A percentile compares a stretch with the other conserved stretches of the same genome.
These are phyloP conservation scores for Novymonas esmeraldas DNA, from an alignment of 208 protist species.

Conservation along the genomic window DNA sequence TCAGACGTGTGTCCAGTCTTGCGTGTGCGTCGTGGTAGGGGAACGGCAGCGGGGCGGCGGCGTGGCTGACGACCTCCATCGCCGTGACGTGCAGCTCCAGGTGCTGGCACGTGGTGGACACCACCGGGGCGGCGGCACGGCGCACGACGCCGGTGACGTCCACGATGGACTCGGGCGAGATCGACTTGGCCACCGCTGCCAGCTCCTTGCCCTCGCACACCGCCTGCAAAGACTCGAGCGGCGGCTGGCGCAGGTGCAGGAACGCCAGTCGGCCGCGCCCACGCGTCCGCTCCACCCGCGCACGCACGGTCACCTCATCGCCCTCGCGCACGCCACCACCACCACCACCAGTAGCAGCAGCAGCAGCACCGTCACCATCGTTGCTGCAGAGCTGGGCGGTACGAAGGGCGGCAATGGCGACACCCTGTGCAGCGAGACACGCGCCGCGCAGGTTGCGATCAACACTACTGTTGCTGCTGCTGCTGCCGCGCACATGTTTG, in stretches of 20 bases:
- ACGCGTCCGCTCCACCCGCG: conserved; percentile 58
- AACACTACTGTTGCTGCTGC: too few relatives aligned
- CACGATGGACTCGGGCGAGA: conserved; percentile 78
- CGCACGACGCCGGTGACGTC: conserved; percentile 58
- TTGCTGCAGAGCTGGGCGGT: too few relatives aligned
- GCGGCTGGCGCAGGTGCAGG: conserved; percentile 77
- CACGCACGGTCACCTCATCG: conserved; percentile 41
- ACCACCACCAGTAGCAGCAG: too few relatives aligned
- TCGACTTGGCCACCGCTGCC: conserved; percentile 29
- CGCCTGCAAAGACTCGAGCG: conserved; percentile 66
- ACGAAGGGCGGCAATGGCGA: conserved; percentile 24
- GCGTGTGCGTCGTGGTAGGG: conserved; percentile 82
- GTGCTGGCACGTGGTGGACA: conserved; percentile 44
- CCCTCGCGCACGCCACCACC: background rate
- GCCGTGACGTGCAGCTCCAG: conserved; percentile 65
- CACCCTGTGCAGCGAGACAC: conserved; percentile 23
- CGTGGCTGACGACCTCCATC: conserved; percentile 56
- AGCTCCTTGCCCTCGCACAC: conserved; percentile 49
- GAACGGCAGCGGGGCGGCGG: conserved; percentile 73
- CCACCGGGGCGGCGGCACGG: conserved; percentile 39
- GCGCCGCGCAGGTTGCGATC: background rate
- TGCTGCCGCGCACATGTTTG: too few relatives aligned
- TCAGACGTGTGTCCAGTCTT: conserved; percentile 93
- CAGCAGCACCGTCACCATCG: too few relatives aligned
- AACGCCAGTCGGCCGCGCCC: conserved; percentile 65